A percentile compares a stretch with the other conserved stretches of the same genome.
Evolutionary conservation across 1,139 yeast species (phyloP).

Genomic region (Geotrichum citri-aurantii): DNA sequence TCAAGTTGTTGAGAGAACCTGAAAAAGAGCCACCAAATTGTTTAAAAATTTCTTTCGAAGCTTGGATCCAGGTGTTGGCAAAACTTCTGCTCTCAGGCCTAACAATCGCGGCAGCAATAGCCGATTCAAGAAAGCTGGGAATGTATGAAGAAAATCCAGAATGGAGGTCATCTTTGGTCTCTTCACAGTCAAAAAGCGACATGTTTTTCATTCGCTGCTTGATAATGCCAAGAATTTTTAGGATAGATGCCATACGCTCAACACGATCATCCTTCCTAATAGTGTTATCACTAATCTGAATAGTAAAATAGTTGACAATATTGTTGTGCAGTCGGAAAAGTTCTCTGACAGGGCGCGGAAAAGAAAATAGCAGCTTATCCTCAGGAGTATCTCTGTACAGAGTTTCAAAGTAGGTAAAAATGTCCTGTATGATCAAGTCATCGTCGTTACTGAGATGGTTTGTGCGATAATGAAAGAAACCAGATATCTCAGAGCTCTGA

Average conservation of each 20-base stretch:
- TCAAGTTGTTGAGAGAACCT: conserved; percentile 21
- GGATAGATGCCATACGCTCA: conserved; percentile 62
- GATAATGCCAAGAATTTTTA: conserved; percentile 61
- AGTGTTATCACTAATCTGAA: conserved; percentile 59
- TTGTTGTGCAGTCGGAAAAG: conserved; percentile 63
- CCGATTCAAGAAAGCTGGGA: conserved; percentile 83
- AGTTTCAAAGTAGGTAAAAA: conserved; percentile 63
- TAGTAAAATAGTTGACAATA: conserved; percentile 55
- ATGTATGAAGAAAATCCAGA: conserved; percentile 47
- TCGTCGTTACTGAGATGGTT: conserved; percentile 48
- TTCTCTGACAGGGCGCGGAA: conserved; percentile 68
- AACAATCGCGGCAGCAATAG: conserved; percentile 66
- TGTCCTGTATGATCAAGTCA: conserved; percentile 57
- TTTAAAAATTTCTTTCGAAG: conserved; percentile 39
- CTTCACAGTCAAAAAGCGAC: conserved; percentile 45
- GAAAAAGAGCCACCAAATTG: conserved; percentile 22
- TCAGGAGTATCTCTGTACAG: conserved; percentile 37
- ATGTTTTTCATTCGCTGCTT: conserved; percentile 63
- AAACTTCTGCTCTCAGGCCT: conserved; percentile 76
- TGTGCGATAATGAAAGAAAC: conserved; percentile 54
- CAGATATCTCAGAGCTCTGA: conserved; percentile 50
- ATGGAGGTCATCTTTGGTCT: conserved; percentile 25
- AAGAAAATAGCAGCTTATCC: conserved; percentile 39
- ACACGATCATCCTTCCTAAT: conserved; percentile 51
- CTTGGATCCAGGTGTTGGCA: conserved; percentile 60